A percentile compares a stretch with the other conserved stretches of the same genome.
Conservation (phyloP, 73 alveolate species). For the Tetrahymena elliotti region DNA sequence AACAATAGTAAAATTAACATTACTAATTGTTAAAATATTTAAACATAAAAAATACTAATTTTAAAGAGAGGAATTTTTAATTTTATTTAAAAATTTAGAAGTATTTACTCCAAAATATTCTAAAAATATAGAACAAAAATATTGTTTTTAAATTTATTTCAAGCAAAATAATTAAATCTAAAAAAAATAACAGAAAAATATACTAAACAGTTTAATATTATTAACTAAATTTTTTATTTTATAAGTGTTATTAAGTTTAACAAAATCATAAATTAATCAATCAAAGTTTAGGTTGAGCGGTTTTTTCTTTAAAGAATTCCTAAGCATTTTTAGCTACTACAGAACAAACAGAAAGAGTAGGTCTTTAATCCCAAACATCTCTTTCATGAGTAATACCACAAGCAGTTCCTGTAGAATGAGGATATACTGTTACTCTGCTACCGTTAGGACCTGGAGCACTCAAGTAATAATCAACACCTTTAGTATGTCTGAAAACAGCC, state of each 20-base stretch:
- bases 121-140: no score
- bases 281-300: neutral
- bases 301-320: neutral
- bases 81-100: no score
- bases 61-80: no score
- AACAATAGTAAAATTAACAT: no score
- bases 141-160: no score
- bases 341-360: neutral
- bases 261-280: neutral
- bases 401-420: neutral
- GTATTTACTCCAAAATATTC: no score
- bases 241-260: neutral
- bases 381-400: neutral
- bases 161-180: no score
- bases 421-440: neutral
- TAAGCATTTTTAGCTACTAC: neutral
- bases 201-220: no score
- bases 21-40: no score
- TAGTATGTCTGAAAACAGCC: neutral
- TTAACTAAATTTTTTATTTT: no score
- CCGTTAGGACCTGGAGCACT: constrained; percentile 2
- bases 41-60: no score
- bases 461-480: neutral
- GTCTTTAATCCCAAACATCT: neutral
- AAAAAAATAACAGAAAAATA: no score